Evolutionary conservation across 1,139 yeast genomes (phyloP).

Genomic region (Debaryomyces singareniensis): DNA sequence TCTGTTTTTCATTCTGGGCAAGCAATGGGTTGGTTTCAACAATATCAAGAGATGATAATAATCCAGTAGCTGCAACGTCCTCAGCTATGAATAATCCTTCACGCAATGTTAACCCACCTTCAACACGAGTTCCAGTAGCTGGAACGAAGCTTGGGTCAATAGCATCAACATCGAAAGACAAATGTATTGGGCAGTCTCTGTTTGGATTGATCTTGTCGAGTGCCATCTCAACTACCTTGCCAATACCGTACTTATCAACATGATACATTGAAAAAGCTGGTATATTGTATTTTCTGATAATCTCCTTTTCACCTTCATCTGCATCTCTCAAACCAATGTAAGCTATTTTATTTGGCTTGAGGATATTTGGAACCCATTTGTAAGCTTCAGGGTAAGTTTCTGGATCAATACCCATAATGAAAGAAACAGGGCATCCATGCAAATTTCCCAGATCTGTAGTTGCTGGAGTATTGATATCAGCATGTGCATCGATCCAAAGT

Average conservation of each 20-base stretch:
- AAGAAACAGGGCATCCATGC: constrained; percentile 95
- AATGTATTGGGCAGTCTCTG: constrained; percentile 70
- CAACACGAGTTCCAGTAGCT: constrained; percentile 96
- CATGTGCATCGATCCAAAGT: constrained; percentile 97
- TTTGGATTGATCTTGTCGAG: constrained; percentile 71
- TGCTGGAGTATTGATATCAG: constrained; percentile 89
- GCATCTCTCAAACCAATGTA: constrained; percentile 95
- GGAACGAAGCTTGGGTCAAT: constrained; percentile 93
- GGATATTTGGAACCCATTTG: constrained; percentile 71
- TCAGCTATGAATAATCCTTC: constrained; percentile 93
- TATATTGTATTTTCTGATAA: constrained; percentile 64
- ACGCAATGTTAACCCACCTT: constrained; percentile 91
- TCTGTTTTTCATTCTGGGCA: constrained; percentile 73
- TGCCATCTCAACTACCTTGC: constrained; percentile 89
- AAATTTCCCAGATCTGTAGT: constrained; percentile 85
- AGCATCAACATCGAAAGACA: constrained; percentile 95
- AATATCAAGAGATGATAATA: constrained; percentile 78
- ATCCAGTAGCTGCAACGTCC: constrained; percentile 84
- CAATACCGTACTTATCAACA: constrained; percentile 89
- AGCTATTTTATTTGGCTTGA: constrained; percentile 69
- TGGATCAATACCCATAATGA: constrained; percentile 69
- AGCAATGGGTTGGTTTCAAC: constrained; percentile 92
- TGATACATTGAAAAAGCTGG: constrained; percentile 95
- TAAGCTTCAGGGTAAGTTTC: constrained; percentile 64
- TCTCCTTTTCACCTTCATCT: constrained; percentile 76